phyloP scores from a whole-genome alignment of 192 early-diverging fungal genomes.

The Backusella morwellensis region DNA sequence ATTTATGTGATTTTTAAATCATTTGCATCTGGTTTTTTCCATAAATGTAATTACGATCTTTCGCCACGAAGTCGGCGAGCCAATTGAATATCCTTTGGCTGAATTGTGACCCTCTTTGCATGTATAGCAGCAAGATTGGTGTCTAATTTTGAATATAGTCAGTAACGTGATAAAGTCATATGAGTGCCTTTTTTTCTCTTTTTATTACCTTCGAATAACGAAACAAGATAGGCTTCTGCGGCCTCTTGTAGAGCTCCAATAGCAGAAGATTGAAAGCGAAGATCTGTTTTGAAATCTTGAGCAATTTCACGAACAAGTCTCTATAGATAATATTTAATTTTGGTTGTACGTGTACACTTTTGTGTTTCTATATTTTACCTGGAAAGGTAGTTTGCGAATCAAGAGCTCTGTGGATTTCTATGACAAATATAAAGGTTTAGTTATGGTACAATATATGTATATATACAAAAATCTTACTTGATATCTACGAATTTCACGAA shows the following conservation, averaged over 20 bases:
- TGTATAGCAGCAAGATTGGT: slow-evolving; percentile 98
- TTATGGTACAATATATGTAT: background rate
- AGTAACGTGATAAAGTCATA: background rate
- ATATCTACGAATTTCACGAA: slow-evolving; percentile 91
- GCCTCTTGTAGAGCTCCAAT: slow-evolving; percentile 99
- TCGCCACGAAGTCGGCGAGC: slow-evolving; percentile 94
- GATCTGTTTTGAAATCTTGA: slow-evolving; percentile 99
- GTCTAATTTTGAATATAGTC: slow-evolving; percentile 53
- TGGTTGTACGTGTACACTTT: background rate
- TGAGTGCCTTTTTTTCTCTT: background rate
- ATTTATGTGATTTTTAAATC: background rate
- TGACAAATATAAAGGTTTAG: background rate
- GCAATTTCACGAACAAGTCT: slow-evolving; percentile 98
- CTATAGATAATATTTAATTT: background rate
- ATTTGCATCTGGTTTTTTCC: background rate
- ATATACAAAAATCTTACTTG: slow-evolving; percentile 42
- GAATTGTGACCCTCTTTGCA: slow-evolving; percentile 99
- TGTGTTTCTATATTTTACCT: slow-evolving; percentile 37
- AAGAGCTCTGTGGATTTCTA: slow-evolving; percentile 92
- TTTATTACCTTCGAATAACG: slow-evolving; percentile 45
- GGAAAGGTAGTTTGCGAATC: slow-evolving; percentile 92
- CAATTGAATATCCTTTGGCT: slow-evolving; percentile 99
- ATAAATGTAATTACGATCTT: slow-evolving; percentile 60
- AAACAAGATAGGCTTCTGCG: slow-evolving; percentile 90
- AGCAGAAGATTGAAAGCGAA: slow-evolving; percentile 99